Percentiles rank a stretch among this genome's conserved stretches.
Evolutionary conservation across 495 filamentous ascomycete species (phyloP).

Genomic region (Trichoderma asperelloides): DNA sequence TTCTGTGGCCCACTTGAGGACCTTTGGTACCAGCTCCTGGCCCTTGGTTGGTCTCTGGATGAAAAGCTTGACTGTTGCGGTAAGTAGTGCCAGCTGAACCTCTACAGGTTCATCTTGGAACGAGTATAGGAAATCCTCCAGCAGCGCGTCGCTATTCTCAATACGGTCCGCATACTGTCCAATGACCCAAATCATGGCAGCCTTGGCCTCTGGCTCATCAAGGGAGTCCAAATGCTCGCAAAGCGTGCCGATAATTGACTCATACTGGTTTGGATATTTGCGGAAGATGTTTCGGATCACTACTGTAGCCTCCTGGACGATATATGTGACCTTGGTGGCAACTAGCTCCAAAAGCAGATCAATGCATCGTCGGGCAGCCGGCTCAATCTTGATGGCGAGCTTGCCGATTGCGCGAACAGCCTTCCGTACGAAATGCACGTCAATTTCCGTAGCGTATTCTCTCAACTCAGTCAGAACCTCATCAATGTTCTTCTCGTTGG

Average conservation of each 20-base stretch:
- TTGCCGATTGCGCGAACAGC: slow-evolving; percentile 97
- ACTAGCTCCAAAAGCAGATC: slow-evolving; percentile 88
- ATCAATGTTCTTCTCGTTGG: slow-evolving; percentile 90
- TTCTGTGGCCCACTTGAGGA: slow-evolving; percentile 97
- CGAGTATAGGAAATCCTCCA: slow-evolving; percentile 90
- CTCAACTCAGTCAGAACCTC: slow-evolving; percentile 90
- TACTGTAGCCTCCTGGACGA: slow-evolving; percentile 98
- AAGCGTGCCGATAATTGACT: slow-evolving; percentile 89
- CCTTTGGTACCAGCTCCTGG: slow-evolving; percentile 86
- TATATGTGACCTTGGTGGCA: slow-evolving; percentile 98
- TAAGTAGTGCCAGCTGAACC: slow-evolving; percentile 89
- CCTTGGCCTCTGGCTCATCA: slow-evolving; percentile 98
- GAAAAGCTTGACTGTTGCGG: slow-evolving; percentile 95
- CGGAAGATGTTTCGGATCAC: slow-evolving; percentile 99
- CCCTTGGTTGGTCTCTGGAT: slow-evolving; percentile 95
- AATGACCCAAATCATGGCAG: slow-evolving; percentile 99
- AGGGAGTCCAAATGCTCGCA: slow-evolving; percentile 95
- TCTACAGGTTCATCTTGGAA: slow-evolving; percentile 93
- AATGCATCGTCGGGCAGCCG: slow-evolving; percentile 82
- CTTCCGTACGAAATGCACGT: slow-evolving; percentile 97
- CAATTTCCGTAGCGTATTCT: slow-evolving; percentile 98
- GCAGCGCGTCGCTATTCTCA: slow-evolving; percentile 84
- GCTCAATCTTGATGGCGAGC: slow-evolving; percentile 97
- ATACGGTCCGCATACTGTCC: slow-evolving; percentile 96
- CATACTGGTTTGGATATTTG: slow-evolving; percentile 97